These are phyloP conservation scores for Mortierella polycephala DNA, from an alignment of 371 early-diverging fungal genomes.

Conservation along the genomic window DNA sequence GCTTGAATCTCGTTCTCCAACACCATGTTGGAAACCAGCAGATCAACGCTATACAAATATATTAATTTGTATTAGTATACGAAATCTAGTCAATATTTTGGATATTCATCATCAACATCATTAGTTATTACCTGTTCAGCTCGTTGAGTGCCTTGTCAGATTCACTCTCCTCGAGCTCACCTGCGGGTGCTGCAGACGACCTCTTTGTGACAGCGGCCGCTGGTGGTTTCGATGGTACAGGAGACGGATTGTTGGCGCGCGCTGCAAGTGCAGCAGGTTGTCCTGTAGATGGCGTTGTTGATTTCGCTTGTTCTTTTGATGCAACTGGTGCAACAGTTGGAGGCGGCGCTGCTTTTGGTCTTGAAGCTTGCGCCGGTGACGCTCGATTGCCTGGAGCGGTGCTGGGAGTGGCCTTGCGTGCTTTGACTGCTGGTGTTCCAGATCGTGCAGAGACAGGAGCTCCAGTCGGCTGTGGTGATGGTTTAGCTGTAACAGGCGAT, in stretches of 20 bases:
- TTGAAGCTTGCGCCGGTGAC: constrained; percentile 1
- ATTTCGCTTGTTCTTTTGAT: not conserved
- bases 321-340: not conserved
- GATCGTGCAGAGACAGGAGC: constrained; percentile 18
- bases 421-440: constrained; percentile 13
- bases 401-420: constrained; percentile 1
- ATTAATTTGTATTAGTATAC: too few species aligned
- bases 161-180: constrained; percentile 22
- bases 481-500: constrained; percentile 21
- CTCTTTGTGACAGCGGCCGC: constrained; percentile 1
- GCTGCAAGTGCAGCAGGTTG: too few species aligned
- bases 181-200: constrained; percentile 2
- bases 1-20: constrained; percentile 76
- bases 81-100: too few species aligned
- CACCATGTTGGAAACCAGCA: constrained; percentile 80
- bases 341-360: constrained; percentile 6
- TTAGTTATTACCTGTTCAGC: constrained; percentile 60
- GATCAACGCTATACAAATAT: constrained; percentile 66
- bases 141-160: constrained; percentile 56
- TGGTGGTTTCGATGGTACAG: not conserved
- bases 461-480: constrained; percentile 17
- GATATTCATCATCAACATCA: too few species aligned
- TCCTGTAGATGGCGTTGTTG: too few species aligned
- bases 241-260: not conserved
- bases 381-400: constrained; percentile 9